Base-by-base conservation (phyloP, 202 grass and related monocot species). In the Digitaria exilis region DNA sequence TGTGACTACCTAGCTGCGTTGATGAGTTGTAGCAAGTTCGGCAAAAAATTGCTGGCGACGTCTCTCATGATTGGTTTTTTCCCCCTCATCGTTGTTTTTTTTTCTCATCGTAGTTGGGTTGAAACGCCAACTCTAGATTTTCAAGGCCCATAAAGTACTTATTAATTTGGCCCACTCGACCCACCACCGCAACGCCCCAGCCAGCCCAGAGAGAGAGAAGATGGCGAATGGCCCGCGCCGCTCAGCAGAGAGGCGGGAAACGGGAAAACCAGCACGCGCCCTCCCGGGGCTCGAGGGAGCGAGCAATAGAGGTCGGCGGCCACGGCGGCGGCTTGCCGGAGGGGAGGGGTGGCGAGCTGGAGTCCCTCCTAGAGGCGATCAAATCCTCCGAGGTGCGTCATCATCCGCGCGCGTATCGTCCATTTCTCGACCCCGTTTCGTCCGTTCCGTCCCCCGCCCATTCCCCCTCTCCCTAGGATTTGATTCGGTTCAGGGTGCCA, bases 281-380 rank as follows among this genome's bases (percentile, higher is more conserved):
- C 31, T 2, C 21, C 10, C 15, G 3, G 54, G 16, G 30, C 56
- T 25, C 37, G 69, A 60, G 45, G 5, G 21, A 11, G 79, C 37
- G 57, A 50, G 83, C 5, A 22, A 86, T 84, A 84, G 84, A 84
- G 43, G 43, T 48, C 64, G 84, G 11, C 84, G 82, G 44, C 75
- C 58, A 39, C 61, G 77, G 73, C 32, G 50, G 22, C 37, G 81
- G 55, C 44, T 10, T 7, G 6, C 61, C 3, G 57, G 48, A 80
- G 45, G 70, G 30, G 70, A 82, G 75, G 75, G 14, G 37, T 5
- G 12, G 78, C 17, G 88, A 92, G 48, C 80, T 97, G 45, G 56
- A 28, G 28, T 59, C 32, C 69, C 64, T 92, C 17, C 55, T 97
- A n/a, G 84, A 92, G 88, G 58, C 74, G 78, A 91, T 97, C 35